Base-by-base conservation (phyloP, 768 basidiomycete genomes). In the Mycena alexandri region DNA sequence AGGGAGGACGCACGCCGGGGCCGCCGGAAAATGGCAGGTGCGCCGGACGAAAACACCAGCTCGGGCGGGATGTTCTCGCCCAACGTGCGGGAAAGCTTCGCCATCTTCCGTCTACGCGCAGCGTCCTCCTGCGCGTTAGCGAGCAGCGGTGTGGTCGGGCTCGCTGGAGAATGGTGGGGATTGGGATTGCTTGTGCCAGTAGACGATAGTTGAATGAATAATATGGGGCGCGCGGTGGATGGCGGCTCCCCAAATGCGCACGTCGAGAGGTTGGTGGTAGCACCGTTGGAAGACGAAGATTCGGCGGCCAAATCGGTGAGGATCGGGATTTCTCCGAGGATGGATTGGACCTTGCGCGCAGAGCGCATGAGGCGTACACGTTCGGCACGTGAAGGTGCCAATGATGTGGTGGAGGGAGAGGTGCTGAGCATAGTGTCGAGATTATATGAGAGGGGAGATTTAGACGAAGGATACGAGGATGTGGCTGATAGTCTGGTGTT, bases 51-150 rank as follows among this genome's bases (percentile, higher is more conserved):
- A 11, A 36, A 21, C 10, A 90, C 83, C 25, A 90, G 82, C 71
- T 88, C 87, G 3, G 82, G 74, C 17, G 89, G 89, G 43, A 90
- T 79, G 65, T 83, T 84, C 76, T 89, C 88, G 38, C 89, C 89
- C 9, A 90, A 79, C 24, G 86, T 87, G 47, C 87, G 83, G 2
- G 80, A 74, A 38, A 90, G 80, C 75, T 90, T 90, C 8, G 86
- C 87, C 83, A 89, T 82, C 69, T 85, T 86, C 68, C 79, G 81
- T 48, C 87, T 74, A 21, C 83, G 65, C 62, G 61, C 13, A 70
- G 61, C 21, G 61, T 46, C 61, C 50, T 63, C 67, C 44, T 56
- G 50, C 22, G 29, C 29, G 29, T 6, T 6, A 29, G 29, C n/a
- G n/a, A n/a, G 29, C 6, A 6, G 3, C 3, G 29, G 29, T 29